Evolutionary conservation across 305 asterid species (phyloP), one percentile per base, ranked within the genome.

Genomic region (Plantago coronopus): DNA sequence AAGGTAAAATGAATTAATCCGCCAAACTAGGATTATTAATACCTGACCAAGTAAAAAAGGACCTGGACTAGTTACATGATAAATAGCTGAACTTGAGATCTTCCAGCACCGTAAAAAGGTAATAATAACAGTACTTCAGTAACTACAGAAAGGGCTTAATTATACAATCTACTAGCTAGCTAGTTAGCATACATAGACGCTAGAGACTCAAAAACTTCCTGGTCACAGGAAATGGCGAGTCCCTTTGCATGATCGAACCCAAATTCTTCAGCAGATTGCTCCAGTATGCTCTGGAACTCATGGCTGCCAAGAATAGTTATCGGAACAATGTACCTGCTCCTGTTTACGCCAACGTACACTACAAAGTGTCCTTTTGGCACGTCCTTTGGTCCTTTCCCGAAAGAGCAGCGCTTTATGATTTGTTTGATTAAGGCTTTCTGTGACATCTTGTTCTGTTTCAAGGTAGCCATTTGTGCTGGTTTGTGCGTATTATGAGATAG

Each of bases 351-450:
- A 0, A 88, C 93, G 62, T 88, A 88, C 0, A 88, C 88, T 3
- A 90, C 82, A 22, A 88, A 88, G 56, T 88, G 96, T 0, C 96
- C 96, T 64, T 79, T 86, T 0, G 96, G 96, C 0, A 88, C 95
- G 62, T 83, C 96, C 1, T 71, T 6, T 0, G 95, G 51, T 25
- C 64, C 73, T 64, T 69, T 79, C 8, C 87, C 85, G 42, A 84
- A 34, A 15, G 86, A 81, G 49, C 82, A 81, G 15, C 80, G 68
- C 48, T 64, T 79, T 21, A 79, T 8, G 65, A 84, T 79, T 49
- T 84, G 82, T 44, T 77, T 79, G 21, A 84, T 57, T n/a, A 62
- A 54, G 21, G 78, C 75, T 57, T 81, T 55, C 54, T 72, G 80
- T 9, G 57, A 20, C 17, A 72, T 34, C 54, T 65, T 74, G 69